Evolutionary conservation across 2,329 filamentous ascomycete species (phyloP), one percentile per base, ranked within the genome.

Genomic region (Phialophora tarda): DNA sequence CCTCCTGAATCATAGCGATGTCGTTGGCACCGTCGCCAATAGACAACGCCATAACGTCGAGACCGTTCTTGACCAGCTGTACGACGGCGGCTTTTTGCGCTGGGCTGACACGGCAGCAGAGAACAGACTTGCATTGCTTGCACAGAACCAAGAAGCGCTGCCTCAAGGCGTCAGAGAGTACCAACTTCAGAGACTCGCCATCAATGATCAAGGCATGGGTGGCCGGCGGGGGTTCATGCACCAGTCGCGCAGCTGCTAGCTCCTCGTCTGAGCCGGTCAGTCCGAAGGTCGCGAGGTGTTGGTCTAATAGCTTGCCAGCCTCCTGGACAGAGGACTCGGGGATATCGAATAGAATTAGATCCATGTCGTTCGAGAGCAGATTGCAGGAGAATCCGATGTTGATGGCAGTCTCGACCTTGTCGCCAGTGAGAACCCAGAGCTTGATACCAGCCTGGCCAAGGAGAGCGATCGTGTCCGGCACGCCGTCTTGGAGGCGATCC

Each of bases 361-460:
- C 95, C 95, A 99, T 97, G 72, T 97, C 92, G 78, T 97, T 99
- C 79, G 94, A 93, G 63, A 99, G 86, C 34, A 99, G 84, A 73
- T 99, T 99, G 82, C 96, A 99, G 11, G 96, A 99, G 80, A 98
- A 99, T 2, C 95, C 95, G 76, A 99, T 99, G 81, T 99, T 99
- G 87, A 99, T 99, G 65, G 96, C 95, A 26, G 95, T 99, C 80
- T 99, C 95, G 34, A 98, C 94, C 80, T 98, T 99, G 84, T 99
- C 95, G 70, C 96, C 95, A 17, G 95, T 99, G 71, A 99, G 82
- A 62, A 99, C 95, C 95, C 95, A 99, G 7, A 99, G 86, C 80
- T 99, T 99, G 79, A 99, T 97, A 77, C 96, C 96, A 62, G 95
- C 95, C 74, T 93, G 88, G 32, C 90, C 94, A 60, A 99, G 88